These are phyloP conservation scores for Colletotrichum simmondsii DNA, from an alignment of 2,329 filamentous ascomycete species.

Conservation along the genomic window DNA sequence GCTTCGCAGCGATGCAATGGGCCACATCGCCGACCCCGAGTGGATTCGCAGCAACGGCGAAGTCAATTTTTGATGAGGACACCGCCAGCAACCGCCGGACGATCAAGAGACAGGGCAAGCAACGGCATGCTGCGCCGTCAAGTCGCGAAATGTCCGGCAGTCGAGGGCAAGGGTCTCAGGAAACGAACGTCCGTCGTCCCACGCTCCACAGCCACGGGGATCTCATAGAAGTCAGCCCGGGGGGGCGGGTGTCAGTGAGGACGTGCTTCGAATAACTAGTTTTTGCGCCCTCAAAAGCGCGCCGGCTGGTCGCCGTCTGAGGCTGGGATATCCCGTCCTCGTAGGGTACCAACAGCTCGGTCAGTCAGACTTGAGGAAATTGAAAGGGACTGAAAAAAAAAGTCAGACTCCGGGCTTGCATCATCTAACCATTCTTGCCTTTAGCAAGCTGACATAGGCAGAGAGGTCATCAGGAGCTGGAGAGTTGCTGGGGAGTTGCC, in stretches of 20 bases:
- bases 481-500: background rate
- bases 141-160: background rate
- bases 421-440: constrained; percentile 2
- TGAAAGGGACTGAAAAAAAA: background rate
- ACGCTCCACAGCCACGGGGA: constrained; percentile 1
- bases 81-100: background rate
- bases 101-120: background rate
- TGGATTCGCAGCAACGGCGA: constrained; percentile 1
- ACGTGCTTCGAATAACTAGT: background rate
- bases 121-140: background rate
- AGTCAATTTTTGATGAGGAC: background rate
- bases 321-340: constrained; percentile 25
- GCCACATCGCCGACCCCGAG: constrained; percentile 13
- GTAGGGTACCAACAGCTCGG: constrained; percentile 19
- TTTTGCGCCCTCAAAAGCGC: background rate
- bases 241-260: background rate
- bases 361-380: constrained; percentile 2
- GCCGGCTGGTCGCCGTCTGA: constrained; percentile 1
- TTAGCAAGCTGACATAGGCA: background rate
- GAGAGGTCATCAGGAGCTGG: background rate
- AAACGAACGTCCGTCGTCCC: background rate
- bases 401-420: background rate
- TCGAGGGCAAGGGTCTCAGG: background rate
- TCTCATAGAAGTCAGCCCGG: constrained; percentile 4
- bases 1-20: background rate